Percentiles rank a stretch among this genome's conserved stretches.
These are phyloP conservation scores for Trichoderma gamsii DNA, from an alignment of 495 filamentous ascomycete species.

Conservation along the genomic window DNA sequence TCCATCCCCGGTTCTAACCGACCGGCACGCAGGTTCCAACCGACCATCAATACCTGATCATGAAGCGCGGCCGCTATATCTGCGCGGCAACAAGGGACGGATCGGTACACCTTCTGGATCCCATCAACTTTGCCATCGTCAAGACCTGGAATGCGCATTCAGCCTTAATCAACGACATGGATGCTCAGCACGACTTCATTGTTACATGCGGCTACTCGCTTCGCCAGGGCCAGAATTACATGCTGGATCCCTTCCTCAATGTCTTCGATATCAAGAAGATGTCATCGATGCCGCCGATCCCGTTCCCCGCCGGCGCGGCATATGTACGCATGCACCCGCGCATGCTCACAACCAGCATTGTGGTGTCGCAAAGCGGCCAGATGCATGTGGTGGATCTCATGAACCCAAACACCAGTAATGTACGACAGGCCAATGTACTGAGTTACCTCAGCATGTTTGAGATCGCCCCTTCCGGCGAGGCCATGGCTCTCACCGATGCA, in stretches of 20 bases:
- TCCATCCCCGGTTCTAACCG: constrained; percentile 1
- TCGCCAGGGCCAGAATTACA: constrained; percentile 49
- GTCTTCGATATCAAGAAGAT: constrained; percentile 90
- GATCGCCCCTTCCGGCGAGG: constrained; percentile 85
- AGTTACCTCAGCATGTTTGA: constrained; percentile 68
- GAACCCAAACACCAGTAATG: constrained; percentile 82
- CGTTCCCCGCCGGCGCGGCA: constrained; percentile 85
- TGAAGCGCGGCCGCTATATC: constrained; percentile 84
- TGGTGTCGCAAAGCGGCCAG: constrained; percentile 83
- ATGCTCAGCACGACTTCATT: constrained; percentile 83
- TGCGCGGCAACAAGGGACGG: constrained; percentile 86
- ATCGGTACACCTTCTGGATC: constrained; percentile 77
- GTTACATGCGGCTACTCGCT: constrained; percentile 92
- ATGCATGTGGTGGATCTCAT: constrained; percentile 91
- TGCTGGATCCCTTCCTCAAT: constrained; percentile 85
- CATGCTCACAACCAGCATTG: constrained; percentile 85
- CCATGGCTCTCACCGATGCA: constrained; percentile 72
- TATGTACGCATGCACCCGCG: constrained; percentile 93
- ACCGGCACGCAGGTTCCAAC: constrained; percentile 51
- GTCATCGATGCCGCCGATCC: constrained; percentile 75
- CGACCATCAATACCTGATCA: constrained; percentile 73
- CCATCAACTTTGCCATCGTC: constrained; percentile 64
- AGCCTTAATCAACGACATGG: constrained; percentile 86
- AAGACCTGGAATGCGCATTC: constrained; percentile 86
- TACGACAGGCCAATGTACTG: constrained; percentile 76